Conservation (phyloP, 441 rosid genomes). For the Corymbia citriodora region DNA sequence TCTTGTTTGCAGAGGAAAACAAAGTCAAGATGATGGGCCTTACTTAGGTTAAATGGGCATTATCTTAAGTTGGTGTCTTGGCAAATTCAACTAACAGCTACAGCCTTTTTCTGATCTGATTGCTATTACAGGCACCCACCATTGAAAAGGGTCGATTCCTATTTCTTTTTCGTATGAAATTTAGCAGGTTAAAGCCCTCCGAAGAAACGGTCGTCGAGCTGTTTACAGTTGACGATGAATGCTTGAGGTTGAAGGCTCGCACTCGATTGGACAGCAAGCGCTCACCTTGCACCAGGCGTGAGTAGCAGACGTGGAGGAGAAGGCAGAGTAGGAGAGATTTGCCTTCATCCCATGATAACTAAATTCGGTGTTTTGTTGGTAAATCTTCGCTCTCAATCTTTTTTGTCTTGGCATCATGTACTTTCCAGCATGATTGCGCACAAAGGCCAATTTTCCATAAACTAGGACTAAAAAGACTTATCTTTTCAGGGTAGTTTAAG, state of each 20-base stretch:
- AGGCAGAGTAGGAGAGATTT: constrained; percentile 39
- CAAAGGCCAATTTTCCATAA: not conserved
- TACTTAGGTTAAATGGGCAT: constrained; percentile 27
- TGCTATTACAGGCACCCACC: not conserved
- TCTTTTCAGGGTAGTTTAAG: not conserved
- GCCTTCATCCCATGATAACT: not conserved
- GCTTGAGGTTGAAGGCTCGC: constrained; percentile 51
- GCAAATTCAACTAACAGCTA: constrained; percentile 28
- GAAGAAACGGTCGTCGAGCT: not conserved
- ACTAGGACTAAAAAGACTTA: not conserved
- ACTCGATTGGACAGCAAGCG: constrained; percentile 52
- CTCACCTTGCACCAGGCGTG: constrained; percentile 31
- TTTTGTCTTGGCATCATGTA: not conserved
- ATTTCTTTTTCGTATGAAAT: not conserved
- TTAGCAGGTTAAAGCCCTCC: not conserved
- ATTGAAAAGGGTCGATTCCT: not conserved
- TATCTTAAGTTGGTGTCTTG: constrained; percentile 27
- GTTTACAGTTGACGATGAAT: constrained; percentile 8
- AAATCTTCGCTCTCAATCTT: not conserved
- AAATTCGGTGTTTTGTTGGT: not conserved
- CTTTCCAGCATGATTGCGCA: not conserved
- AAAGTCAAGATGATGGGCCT: not conserved
- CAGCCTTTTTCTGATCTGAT: constrained; percentile 29
- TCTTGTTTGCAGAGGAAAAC: not conserved
- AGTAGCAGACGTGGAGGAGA: constrained; percentile 47